Evolutionary conservation across 2,329 filamentous ascomycete genomes (phyloP), one percentile per base, ranked within the genome.

Genomic region (Trichoderma afroharzianum): DNA sequence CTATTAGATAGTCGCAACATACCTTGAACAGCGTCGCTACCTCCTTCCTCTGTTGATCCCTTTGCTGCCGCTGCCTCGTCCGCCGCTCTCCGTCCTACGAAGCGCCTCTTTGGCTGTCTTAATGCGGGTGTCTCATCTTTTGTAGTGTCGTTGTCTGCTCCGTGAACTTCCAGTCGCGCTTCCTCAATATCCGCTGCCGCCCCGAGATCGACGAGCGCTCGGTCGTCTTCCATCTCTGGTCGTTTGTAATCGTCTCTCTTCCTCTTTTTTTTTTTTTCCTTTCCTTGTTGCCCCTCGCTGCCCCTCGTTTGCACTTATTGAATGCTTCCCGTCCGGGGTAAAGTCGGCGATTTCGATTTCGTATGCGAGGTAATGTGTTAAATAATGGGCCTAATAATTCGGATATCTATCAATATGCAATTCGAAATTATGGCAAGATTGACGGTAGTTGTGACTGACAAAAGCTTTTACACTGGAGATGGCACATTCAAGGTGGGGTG

Each of bases 101-200:
- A 99, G 71, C 95, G 89, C 82, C 95, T 95, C 85, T 93, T 97
- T 26, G 96, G 96, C 77, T 95, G 92, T 78, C 87, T 93, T 24
- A 85, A 76, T 7, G 81, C 81, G 28, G 84, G 80, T 72, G 85
- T 86, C 80, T 82, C 74, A 71, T 85, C 73, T 63, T 72, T 74
- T 24, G 70, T 80, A 62, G 71, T 76, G 73, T 73, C 72, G 26
- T 43, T 73, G 36, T 75, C 73, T 21, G 59, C 33, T 53, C 59
- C 64, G 50, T 71, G 75, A 68, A 80, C 75, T 80, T 81, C 79
- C 72, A 80, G 74, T 71, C 83, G 81, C 18, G 80, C 77, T 72
- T 83, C 86, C 74, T 91, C 90, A 53, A 92, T 89, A 74, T 92
- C 89, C 66, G 88, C 86, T 14, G 90, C 90, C 55, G 92, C 86